These are phyloP conservation scores for Hortiboletus campestris DNA, from an alignment of 768 basidiomycete genomes.

Conservation along the genomic window DNA sequence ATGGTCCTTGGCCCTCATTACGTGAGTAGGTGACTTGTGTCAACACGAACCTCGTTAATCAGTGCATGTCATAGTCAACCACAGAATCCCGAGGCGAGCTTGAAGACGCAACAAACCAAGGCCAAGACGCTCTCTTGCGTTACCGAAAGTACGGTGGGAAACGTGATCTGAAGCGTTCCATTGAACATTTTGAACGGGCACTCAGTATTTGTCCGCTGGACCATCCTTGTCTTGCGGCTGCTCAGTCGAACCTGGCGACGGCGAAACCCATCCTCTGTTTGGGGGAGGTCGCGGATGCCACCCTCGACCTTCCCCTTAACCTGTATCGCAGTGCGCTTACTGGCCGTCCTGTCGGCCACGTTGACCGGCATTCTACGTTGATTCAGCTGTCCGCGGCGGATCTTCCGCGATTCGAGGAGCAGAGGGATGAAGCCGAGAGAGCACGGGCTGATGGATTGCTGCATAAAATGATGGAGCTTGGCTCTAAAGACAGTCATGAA, in stretches of 20 bases:
- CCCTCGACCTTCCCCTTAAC: neutral
- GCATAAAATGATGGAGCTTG: too few relatives aligned
- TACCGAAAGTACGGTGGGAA: neutral
- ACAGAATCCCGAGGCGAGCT: neutral
- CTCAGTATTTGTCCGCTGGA: neutral
- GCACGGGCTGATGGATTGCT: too few relatives aligned
- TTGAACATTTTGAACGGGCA: neutral
- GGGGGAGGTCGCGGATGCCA: neutral
- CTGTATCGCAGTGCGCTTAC: neutral
- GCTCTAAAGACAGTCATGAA: neutral
- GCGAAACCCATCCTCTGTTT: too few relatives aligned
- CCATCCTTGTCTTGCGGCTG: slow-evolving; percentile 1
- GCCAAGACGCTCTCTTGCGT: neutral
- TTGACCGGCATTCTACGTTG: too few relatives aligned
- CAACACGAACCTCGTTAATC: neutral
- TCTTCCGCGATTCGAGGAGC: too few relatives aligned
- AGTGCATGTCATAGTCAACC: neutral
- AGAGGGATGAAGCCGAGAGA: too few relatives aligned
- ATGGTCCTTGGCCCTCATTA: neutral
- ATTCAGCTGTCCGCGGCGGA: too few relatives aligned
- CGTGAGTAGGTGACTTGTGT: neutral
- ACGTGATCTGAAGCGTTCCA: neutral
- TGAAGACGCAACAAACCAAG: neutral
- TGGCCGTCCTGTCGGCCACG: too few relatives aligned
- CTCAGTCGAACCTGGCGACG: neutral